phyloP scores from a whole-genome alignment of 768 basidiomycete species.

The Sarcodon aspratus region DNA sequence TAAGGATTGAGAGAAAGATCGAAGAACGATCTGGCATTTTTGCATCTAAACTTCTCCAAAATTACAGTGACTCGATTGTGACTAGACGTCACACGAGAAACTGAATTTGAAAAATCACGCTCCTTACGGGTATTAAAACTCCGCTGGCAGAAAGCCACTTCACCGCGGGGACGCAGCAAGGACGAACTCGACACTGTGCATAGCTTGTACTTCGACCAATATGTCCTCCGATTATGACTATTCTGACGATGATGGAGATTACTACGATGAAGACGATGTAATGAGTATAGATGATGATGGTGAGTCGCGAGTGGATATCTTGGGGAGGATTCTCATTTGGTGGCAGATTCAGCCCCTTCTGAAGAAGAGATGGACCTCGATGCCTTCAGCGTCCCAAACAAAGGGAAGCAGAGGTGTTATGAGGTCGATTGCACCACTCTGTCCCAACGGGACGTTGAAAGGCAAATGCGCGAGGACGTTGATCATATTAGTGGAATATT shows the following conservation, averaged over 20 bases:
- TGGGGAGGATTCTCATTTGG: constrained; percentile 13
- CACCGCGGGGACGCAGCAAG: too few relatives aligned
- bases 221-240: constrained; percentile 63
- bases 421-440: constrained; percentile 81
- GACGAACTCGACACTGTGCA: too few relatives aligned
- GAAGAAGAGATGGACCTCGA: constrained; percentile 69
- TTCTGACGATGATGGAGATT: constrained; percentile 56
- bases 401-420: constrained; percentile 57
- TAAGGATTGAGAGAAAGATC: too few relatives aligned
- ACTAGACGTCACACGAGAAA: too few relatives aligned
- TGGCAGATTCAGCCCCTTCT: constrained; percentile 27
- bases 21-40: too few relatives aligned
- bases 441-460: constrained; percentile 61
- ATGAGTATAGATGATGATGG: constrained; percentile 48
- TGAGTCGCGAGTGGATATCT: constrained; percentile 15
- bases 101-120: too few relatives aligned
- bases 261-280: constrained; percentile 61
- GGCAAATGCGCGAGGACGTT: constrained; percentile 65
- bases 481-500: constrained; percentile 85
- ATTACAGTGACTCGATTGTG: too few relatives aligned
- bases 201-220: constrained; percentile 1
- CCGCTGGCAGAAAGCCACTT: too few relatives aligned
- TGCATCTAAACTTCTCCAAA: too few relatives aligned
- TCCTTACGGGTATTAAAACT: too few relatives aligned
- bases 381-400: constrained; percentile 41